phyloP scores from a whole-genome alignment of 2,329 filamentous ascomycete genomes.

The Colletotrichum siamense region DNA sequence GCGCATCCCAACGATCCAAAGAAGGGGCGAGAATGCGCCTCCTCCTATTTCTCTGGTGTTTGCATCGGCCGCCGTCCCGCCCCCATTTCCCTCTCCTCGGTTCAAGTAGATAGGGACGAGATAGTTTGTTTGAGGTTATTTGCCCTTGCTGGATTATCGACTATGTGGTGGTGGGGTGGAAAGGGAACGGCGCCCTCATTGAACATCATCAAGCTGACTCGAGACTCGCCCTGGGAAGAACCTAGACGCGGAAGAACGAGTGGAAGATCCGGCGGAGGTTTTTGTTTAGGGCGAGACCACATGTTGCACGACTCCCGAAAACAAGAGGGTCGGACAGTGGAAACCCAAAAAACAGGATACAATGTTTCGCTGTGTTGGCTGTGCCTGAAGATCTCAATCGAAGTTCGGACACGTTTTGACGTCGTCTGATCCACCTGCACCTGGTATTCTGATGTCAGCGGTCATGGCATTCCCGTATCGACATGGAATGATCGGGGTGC shows the following conservation, averaged over 20 bases:
- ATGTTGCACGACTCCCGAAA: not conserved
- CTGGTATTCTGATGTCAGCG: constrained; percentile 2
- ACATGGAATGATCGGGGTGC: not conserved
- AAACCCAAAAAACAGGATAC: not conserved
- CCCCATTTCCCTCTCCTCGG: not conserved
- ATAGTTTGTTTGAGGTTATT: not conserved
- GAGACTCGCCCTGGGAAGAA: not conserved
- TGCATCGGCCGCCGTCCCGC: not conserved
- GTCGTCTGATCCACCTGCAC: constrained; percentile 2
- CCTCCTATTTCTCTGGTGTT: not conserved
- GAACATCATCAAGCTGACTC: not conserved
- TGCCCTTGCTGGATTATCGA: not conserved
- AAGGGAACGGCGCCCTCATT: not conserved
- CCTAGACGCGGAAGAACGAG: not conserved
- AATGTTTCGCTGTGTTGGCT: not conserved
- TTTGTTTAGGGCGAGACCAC: not conserved
- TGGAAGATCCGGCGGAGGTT: not conserved
- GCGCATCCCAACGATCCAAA: not conserved
- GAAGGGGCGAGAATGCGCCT: not conserved
- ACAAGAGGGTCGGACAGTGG: not conserved
- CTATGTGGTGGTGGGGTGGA: not conserved
- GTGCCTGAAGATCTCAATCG: constrained; percentile 1
- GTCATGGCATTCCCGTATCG: not conserved
- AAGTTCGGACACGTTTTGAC: constrained; percentile 3
- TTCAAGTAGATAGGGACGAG: not conserved